Base-by-base conservation (phyloP, 805 yeast species). In the Wickerhamomyces bovis region DNA sequence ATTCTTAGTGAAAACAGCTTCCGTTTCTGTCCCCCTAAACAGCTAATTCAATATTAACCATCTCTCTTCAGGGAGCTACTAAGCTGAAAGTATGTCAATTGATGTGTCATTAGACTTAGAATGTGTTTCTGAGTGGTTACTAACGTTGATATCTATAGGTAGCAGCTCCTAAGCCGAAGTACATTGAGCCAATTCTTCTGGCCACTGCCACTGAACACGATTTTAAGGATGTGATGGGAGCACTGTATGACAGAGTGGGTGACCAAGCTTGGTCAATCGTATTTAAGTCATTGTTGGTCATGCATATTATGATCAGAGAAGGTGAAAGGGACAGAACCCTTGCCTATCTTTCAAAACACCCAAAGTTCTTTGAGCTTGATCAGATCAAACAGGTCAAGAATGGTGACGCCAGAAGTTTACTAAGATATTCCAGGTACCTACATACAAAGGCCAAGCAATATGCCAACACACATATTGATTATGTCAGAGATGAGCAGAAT, bases 151-250 rank as follows among this genome's bases (percentile, higher is more conserved):
- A n/a, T 9, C 15, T 13, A 73, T 72, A 60, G 80, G 77, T 88
- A 69, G 98, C 98, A 11, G 96, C 98, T n/a, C 99, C 99, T 7
- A 94, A 94, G 67, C 85, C 95, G 35, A 94, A 94, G 65, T 94
- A 94, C 63, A 81, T 94, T 44, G 98, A 92, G 68, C 98, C 98
- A 1, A 88, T 94, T 44, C 72, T 94, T 28, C 75, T 70, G 40
- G 72, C 75, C 8, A 67, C 77, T 0, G 53, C 67, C 12, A 55
- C 58, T 42, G 61, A 56, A 18, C 57, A 53, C 6, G 75, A 86
- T 53, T 81, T 92, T 57, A 71, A 72, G 48, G 78, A 81, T 19
- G 83, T 90, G 33, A 81, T 90, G 80, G 71, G 74, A 43, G 72
- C 86, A 1, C 68, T 92, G 46, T 72, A 72, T 28, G 58, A 63